phyloP scores from a whole-genome alignment of 257 asterid species.

The Coffea eugenioides region DNA sequence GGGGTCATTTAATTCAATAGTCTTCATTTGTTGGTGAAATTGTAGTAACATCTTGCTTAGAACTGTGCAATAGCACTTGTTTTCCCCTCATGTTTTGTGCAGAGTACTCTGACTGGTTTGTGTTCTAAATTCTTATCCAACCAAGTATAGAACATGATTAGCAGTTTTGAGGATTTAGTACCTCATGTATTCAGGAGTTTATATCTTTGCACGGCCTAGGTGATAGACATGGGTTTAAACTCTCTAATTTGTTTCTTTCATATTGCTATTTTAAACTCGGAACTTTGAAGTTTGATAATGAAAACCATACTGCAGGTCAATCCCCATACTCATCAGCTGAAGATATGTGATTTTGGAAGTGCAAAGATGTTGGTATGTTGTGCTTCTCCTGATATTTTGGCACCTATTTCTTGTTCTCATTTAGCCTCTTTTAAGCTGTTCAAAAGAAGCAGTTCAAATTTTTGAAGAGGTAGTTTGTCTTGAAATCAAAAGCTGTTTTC shows the following conservation, averaged over 20 bases:
- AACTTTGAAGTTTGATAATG: background rate
- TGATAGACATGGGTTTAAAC: background rate
- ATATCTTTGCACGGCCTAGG: background rate
- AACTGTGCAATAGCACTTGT: background rate
- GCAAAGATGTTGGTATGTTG: conserved; percentile 85
- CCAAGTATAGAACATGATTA: background rate
- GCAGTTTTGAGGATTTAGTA: background rate
- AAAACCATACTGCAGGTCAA: conserved; percentile 58
- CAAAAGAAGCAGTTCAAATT: background rate
- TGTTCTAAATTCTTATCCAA: background rate
- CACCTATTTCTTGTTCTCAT: background rate
- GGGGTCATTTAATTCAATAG: background rate
- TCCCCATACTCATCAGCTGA: conserved; percentile 76
- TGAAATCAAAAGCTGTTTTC: background rate
- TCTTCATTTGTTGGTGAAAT: background rate
- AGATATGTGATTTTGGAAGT: conserved; percentile 97
- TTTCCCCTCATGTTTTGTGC: background rate
- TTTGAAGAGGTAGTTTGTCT: background rate
- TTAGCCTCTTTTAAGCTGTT: background rate
- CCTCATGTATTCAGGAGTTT: background rate
- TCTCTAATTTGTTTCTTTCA: background rate
- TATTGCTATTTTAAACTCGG: background rate
- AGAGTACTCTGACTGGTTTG: background rate
- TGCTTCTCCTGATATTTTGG: background rate
- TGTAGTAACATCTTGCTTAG: background rate